A percentile compares a stretch with the other conserved stretches of the same genome.
Evolutionary conservation across 257 asterid genomes (phyloP).

Genomic region (Jacaranda mimosifolia): DNA sequence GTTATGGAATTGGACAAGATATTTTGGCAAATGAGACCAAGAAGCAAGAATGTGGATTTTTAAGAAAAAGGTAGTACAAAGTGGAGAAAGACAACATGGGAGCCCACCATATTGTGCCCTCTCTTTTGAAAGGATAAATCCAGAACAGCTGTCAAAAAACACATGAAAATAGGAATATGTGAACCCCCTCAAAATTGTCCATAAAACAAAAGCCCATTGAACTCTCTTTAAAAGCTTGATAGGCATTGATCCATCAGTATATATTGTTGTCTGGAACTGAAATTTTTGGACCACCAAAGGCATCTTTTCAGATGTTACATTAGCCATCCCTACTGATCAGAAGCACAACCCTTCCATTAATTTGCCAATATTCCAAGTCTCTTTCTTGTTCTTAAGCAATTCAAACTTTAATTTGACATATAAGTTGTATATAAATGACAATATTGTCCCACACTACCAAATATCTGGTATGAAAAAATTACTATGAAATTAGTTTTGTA

Average conservation of each 20-base stretch:
- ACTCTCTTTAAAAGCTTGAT: slow-evolving; percentile 56
- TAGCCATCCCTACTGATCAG: slow-evolving; percentile 15
- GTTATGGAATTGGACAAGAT: slow-evolving; percentile 36
- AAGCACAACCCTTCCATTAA: slow-evolving; percentile 9
- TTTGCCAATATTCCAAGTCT: slow-evolving; percentile 35
- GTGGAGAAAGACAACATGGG: slow-evolving; percentile 40
- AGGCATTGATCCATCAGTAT: slow-evolving; percentile 42
- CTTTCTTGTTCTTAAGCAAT: slow-evolving; percentile 27
- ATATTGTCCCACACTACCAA: background rate
- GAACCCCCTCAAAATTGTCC: slow-evolving; percentile 31
- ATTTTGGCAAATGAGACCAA: slow-evolving; percentile 39
- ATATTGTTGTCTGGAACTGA: slow-evolving; percentile 63
- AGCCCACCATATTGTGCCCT: slow-evolving; percentile 46
- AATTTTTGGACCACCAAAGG: slow-evolving; percentile 66
- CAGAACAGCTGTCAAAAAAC: slow-evolving; percentile 1
- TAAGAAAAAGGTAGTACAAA: slow-evolving; percentile 23
- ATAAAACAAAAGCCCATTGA: slow-evolving; percentile 46
- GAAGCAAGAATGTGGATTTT: slow-evolving; percentile 36
- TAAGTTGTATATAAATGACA: background rate
- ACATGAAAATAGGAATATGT: slow-evolving; percentile 18
- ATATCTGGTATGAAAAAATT: no score
- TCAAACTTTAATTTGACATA: background rate
- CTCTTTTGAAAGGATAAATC: slow-evolving; percentile 28
- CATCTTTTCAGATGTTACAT: slow-evolving; percentile 74
- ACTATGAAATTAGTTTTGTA: no score